These are phyloP conservation scores for Cerrena zonata DNA, from an alignment of 1,284 basidiomycete genomes.

Conservation along the genomic window DNA sequence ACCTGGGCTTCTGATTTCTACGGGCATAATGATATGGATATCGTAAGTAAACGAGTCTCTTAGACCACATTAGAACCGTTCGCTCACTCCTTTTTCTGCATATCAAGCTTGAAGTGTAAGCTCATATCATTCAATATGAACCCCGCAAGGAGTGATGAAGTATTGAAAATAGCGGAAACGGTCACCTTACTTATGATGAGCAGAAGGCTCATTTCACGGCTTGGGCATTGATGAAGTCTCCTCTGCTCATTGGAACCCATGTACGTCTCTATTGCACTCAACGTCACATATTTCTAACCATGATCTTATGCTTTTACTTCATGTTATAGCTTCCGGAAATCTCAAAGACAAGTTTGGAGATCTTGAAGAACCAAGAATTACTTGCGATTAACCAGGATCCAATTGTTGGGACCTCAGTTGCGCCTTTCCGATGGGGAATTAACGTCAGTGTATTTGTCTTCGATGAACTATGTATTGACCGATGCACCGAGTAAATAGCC, in stretches of 20 bases:
- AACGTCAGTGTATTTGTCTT: constrained; percentile 35
- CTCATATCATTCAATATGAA: background rate
- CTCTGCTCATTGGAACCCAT: constrained; percentile 43
- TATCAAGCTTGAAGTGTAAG: background rate
- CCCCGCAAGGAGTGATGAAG: background rate
- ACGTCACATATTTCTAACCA: background rate
- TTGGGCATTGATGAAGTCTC: constrained; percentile 62
- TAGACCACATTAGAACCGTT: too few species aligned
- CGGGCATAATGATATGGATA: constrained; percentile 57
- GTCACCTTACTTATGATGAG: constrained; percentile 51
- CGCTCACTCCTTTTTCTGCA: too few species aligned
- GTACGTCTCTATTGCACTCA: constrained; percentile 15
- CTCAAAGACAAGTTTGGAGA: constrained; percentile 43
- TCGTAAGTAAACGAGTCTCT: too few species aligned
- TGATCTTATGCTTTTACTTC: background rate
- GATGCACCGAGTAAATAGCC: too few species aligned
- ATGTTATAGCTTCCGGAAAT: constrained; percentile 44
- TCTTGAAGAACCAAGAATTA: constrained; percentile 58
- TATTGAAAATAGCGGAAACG: constrained; percentile 43
- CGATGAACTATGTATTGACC: background rate
- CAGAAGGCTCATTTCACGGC: constrained; percentile 59
- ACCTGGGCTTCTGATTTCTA: constrained; percentile 55
- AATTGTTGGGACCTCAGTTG: constrained; percentile 52
- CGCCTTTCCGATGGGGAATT: constrained; percentile 64
- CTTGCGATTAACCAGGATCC: constrained; percentile 67